These are phyloP conservation scores for Syzygium malaccense DNA, from an alignment of 441 rosid species.

Conservation along the genomic window DNA sequence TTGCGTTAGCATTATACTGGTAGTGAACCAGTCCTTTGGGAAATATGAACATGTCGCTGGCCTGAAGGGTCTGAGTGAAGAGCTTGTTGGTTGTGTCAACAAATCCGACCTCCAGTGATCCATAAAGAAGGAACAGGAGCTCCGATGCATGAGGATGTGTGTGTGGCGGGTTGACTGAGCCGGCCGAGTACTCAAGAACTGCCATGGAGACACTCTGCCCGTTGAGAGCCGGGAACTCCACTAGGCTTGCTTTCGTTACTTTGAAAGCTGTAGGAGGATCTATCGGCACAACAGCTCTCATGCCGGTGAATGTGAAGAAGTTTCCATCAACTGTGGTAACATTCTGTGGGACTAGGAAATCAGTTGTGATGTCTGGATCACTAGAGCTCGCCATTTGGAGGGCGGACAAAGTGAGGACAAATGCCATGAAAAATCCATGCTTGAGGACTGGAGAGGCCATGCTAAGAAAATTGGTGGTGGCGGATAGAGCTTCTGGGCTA, in stretches of 20 bases:
- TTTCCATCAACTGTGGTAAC: neutral
- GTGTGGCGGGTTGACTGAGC: constrained; percentile 28
- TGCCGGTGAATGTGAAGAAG: constrained; percentile 24
- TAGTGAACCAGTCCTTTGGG: constrained; percentile 35
- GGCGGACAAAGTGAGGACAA: neutral
- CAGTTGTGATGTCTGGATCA: constrained; percentile 28
- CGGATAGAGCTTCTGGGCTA: neutral
- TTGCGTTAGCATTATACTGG: constrained; percentile 15
- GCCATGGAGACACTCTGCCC: constrained; percentile 36
- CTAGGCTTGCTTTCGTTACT: constrained; percentile 9
- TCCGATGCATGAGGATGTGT: constrained; percentile 35
- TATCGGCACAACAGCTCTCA: neutral
- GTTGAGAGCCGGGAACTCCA: constrained; percentile 30
- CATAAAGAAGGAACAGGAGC: constrained; percentile 20
- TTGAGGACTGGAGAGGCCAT: constrained; percentile 8
- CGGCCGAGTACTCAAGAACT: constrained; percentile 13
- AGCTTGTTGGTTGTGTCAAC: constrained; percentile 30
- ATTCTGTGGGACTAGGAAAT: constrained; percentile 20
- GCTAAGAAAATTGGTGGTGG: neutral
- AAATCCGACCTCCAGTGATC: constrained; percentile 27
- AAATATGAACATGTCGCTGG: constrained; percentile 26
- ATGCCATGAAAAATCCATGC: constrained; percentile 1
- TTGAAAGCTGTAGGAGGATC: constrained; percentile 12
- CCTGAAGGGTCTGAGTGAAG: constrained; percentile 19
- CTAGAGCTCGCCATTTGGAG: constrained; percentile 2